Percentiles rank a stretch among this genome's conserved stretches.
These are phyloP conservation scores for Austroboletus eburneus DNA, from an alignment of 768 basidiomycete species.

Conservation along the genomic window DNA sequence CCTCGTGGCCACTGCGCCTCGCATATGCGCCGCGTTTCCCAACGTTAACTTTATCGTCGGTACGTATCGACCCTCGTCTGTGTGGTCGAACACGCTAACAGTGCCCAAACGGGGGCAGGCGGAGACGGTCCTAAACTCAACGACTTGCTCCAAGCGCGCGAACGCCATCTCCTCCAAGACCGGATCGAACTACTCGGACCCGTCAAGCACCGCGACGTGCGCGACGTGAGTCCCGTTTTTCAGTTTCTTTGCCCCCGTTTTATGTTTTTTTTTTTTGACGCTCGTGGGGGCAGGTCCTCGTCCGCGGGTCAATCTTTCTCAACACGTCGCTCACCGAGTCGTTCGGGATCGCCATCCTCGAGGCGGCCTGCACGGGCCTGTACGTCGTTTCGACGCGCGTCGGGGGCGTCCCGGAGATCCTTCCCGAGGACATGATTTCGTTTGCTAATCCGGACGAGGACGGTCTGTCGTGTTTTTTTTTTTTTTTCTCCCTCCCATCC, in stretches of 20 bases:
- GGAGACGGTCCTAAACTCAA: conserved; percentile 96
- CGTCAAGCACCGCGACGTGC: conserved; percentile 78
- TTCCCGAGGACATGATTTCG: conserved; percentile 92
- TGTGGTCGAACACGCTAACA: too few relatives aligned
- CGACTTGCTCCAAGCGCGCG: conserved; percentile 92
- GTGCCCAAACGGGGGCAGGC: too few relatives aligned
- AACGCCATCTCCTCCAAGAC: conserved; percentile 85
- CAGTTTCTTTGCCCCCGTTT: not conserved
- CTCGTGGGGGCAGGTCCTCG: conserved; percentile 57
- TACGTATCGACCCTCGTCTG: conserved; percentile 26
- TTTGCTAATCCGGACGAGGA: conserved; percentile 94
- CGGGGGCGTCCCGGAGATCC: conserved; percentile 92
- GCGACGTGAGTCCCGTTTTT: conserved; percentile 69
- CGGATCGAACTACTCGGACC: conserved; percentile 86
- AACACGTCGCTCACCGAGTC: conserved; percentile 96
- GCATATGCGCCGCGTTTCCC: conserved; percentile 80
- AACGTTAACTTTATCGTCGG: conserved; percentile 88
- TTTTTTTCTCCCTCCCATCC: not conserved
- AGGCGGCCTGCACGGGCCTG: conserved; percentile 91
- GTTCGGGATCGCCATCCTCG: conserved; percentile 96
- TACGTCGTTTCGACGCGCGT: conserved; percentile 94
- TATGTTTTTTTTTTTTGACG: not conserved
- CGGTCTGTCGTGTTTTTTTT: conserved; percentile 45
- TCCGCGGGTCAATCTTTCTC: conserved; percentile 85
- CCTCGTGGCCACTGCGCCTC: conserved; percentile 86